Evolutionary conservation across 225 moss, liverwort and hornwort species (phyloP), one percentile per base, ranked within the genome.

Genomic region (Thuidium tamariscinum): DNA sequence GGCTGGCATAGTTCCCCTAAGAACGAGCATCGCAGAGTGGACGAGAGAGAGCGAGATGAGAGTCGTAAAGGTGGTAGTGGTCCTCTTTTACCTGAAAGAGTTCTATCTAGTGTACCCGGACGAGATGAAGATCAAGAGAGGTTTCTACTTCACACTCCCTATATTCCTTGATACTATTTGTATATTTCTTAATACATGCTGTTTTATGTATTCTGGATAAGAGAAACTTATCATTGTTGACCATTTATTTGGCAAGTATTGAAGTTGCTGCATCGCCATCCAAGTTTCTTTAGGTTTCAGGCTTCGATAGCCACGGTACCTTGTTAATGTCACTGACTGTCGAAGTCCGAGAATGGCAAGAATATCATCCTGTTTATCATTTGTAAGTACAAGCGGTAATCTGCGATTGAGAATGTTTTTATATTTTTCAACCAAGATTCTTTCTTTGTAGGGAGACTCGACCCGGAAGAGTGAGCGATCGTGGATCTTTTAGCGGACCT

Each of bases 111-210:
- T 81, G 79, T 48, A 83, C 84, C 89, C 36, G 90, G 87, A 83
- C 91, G 95, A 51, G 96, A 95, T 39, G 96, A 95, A 68, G 95
- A 97, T 77, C 92, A 89, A 56, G 96, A 96, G 80, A 92, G 90
- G 90, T 94, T 62, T 74, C 61, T 81, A 86, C 70, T 77, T 85
- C 73, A 82, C 74, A 49, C 70, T 64, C 72, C 49, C 79, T 85
- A 54, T 54, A 66, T 75, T 72, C 77, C 69, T 68, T 59, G n/a
- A 18, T 19, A 61, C 26, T 49, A 36, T 70, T 26, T 27, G 49
- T 79, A 36, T 55, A 23, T 77, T 37, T 55, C 55, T 55, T 36
- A 25, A 37, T 6, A 23, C 63, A 32, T 80, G n/a, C 63, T 56
- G 74, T 83, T 80, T 87, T 85, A 13, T 85, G 52, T n/a, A 64